These are phyloP conservation scores for Debaryomyces hansenii DNA, from an alignment of 805 yeast genomes.

Conservation along the genomic window DNA sequence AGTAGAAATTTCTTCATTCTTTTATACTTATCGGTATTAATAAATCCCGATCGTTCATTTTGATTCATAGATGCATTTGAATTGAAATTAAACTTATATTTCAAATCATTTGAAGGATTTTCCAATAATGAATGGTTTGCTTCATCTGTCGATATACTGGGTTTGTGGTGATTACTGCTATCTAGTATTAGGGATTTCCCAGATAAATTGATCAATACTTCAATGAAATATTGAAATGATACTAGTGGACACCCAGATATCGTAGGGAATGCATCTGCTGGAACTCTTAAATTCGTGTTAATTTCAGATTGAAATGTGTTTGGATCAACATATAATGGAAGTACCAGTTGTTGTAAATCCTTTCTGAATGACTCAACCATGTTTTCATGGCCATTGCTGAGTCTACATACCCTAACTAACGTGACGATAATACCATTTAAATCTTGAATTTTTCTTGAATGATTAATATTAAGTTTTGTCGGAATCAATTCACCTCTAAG, in stretches of 20 bases:
- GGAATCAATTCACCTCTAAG: slow-evolving; percentile 80
- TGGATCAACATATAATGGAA: slow-evolving; percentile 80
- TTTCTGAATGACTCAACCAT: slow-evolving; percentile 75
- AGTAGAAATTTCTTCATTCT: slow-evolving; percentile 75
- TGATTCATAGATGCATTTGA: slow-evolving; percentile 21
- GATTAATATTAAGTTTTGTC: slow-evolving; percentile 63
- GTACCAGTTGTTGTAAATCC: slow-evolving; percentile 74
- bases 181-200: slow-evolving; percentile 48
- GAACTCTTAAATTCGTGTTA: slow-evolving; percentile 66
- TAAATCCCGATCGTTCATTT: slow-evolving; percentile 43
- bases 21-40: slow-evolving; percentile 79
- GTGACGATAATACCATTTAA: slow-evolving; percentile 77
- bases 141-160: slow-evolving; percentile 5
- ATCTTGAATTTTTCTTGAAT: slow-evolving; percentile 68
- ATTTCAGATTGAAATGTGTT: slow-evolving; percentile 54
- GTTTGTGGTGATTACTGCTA: slow-evolving; percentile 12
- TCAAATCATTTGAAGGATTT: slow-evolving; percentile 12
- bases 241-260: slow-evolving; percentile 70
- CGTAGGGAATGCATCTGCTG: slow-evolving; percentile 85
- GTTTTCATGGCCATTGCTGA: slow-evolving; percentile 56
- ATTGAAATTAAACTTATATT: slow-evolving; percentile 24
- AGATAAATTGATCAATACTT: slow-evolving; percentile 77
- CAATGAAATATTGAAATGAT: slow-evolving; percentile 81
- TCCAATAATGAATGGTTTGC: slow-evolving; percentile 11
- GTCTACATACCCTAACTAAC: slow-evolving; percentile 73